Evolutionary conservation across 2,329 filamentous ascomycete species (phyloP).

Genomic region (Alternaria longipes): DNA sequence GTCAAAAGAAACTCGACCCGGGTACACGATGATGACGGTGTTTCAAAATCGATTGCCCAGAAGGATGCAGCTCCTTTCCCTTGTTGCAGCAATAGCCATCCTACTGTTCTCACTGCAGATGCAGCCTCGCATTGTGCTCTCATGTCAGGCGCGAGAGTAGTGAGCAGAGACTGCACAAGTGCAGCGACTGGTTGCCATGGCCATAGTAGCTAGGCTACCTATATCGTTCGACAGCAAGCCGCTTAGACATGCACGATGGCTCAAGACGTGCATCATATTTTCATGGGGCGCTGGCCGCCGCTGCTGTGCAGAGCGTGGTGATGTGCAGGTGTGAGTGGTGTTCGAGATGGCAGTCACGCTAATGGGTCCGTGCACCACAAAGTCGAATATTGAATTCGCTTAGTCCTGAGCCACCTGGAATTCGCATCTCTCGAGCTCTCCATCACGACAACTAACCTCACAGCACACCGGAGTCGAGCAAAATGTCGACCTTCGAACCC

Average conservation of each 20-base stretch:
- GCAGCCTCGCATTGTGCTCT: neutral
- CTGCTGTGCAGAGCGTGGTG: neutral
- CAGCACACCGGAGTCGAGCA: slow-evolving; percentile 52
- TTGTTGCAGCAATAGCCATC: neutral
- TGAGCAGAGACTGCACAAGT: neutral
- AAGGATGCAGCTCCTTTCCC: neutral
- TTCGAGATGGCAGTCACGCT: slow-evolving; percentile 12
- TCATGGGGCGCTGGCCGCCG: neutral
- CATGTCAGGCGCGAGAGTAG: neutral
- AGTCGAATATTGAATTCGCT: slow-evolving; percentile 17
- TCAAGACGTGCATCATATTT: neutral
- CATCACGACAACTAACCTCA: slow-evolving; percentile 41
- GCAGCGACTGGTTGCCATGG: neutral
- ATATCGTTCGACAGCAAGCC: neutral
- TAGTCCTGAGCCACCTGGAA: slow-evolving; percentile 17
- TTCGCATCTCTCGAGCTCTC: slow-evolving; percentile 24
- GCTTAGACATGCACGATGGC: neutral
- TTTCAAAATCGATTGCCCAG: neutral
- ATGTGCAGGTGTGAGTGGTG: neutral
- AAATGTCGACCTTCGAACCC: slow-evolving; percentile 73
- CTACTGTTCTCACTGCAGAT: neutral
- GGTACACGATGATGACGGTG: too few species aligned
- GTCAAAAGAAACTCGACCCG: too few species aligned
- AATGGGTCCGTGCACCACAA: slow-evolving; percentile 15
- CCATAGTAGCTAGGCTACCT: neutral